Base-by-base conservation (phyloP, 208 protist genomes). In the Herpetomonas muscarum region DNA sequence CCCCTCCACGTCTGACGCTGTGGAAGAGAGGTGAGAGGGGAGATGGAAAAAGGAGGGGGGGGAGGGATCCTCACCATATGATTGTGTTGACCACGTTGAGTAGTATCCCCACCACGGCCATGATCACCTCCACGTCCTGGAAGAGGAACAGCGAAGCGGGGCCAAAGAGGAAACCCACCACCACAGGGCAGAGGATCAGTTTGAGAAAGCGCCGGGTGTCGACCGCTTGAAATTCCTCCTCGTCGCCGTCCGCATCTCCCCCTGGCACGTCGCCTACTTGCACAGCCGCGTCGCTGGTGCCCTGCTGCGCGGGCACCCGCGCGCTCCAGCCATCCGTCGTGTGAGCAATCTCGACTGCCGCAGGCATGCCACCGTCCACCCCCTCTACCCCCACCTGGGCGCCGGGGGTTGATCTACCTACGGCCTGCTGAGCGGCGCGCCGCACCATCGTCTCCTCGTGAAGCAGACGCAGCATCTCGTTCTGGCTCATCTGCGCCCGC, bases 151-250 rank as follows among this genome's bases (percentile, higher is more conserved):
- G 39, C 10, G 62, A 29, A 13, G 21, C 54, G 7, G 62, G 62
- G 7, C 62, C 62, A 17, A 62, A 25, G 19, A 68, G 36, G 9
- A 61, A 47, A 28, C 62, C 62, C 3, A 39, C 15, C 4, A 55
- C 7, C 2, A 68, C 5, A 53, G 5, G 7, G 7, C 6, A 42
- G 53, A 25, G 24, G 39, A 63, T 21, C 45, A 36, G 24, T 22
- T 31, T 24, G 9, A 17, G n/a, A 24, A 61, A 29, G 12, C 5
- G 10, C 55, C 22, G 22, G 10, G 9, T 47, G 12, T 3, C 19
- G 13, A 5, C 6, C 24, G 12, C 28, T 28, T 6, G 21, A 19
- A 4, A 19, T 46, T 15, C 29, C 10, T 42, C 57, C 19, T 6
- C 30, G 29, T n/a, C 21, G 21, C 49, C 49, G 10, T 9, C 49